These are phyloP conservation scores for Ophiostoma angusticollis DNA, from an alignment of 2,329 filamentous ascomycete species.

Conservation along the genomic window DNA sequence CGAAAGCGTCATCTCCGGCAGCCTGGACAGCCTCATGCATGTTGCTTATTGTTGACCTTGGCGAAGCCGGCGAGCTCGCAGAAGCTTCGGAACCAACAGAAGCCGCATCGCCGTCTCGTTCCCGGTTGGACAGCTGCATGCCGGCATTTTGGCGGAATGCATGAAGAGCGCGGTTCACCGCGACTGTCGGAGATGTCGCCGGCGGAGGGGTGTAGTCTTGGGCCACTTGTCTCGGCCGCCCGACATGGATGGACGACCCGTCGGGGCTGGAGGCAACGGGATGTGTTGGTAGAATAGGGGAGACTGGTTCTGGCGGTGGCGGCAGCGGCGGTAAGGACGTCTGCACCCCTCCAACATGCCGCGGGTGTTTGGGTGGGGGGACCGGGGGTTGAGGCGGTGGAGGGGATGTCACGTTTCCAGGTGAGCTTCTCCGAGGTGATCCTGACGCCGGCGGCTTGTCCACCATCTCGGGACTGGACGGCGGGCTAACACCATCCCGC, in stretches of 20 bases:
- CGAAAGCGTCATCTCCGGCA: conserved; percentile 52
- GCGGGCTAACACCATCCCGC: conserved; percentile 21
- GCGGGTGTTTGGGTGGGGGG: conserved; percentile 10
- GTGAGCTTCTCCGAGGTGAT: conserved; percentile 1
- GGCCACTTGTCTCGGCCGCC: conserved; percentile 2
- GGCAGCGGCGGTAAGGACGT: background rate
- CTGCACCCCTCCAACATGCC: background rate
- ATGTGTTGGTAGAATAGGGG: conserved; percentile 5
- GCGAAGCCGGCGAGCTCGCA: conserved; percentile 8
- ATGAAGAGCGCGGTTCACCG: conserved; percentile 17
- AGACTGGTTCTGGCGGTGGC: background rate
- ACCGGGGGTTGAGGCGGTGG: too few species aligned
- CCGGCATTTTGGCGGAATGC: conserved; percentile 16
- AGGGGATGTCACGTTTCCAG: conserved; percentile 2
- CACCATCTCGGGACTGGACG: conserved; percentile 14
- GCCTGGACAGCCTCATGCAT: conserved; percentile 30
- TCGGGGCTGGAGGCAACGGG: conserved; percentile 6
- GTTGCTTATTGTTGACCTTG: conserved; percentile 22
- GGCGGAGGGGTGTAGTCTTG: conserved; percentile 29
- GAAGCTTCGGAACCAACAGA: background rate
- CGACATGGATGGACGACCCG: conserved; percentile 11
- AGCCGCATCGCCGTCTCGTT: conserved; percentile 9
- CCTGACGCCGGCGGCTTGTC: conserved; percentile 5
- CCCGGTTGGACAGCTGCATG: conserved; percentile 16
- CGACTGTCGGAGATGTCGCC: conserved; percentile 16